These are phyloP conservation scores for Fusarium guadeloupense DNA, from an alignment of 2,329 filamentous ascomycete species.

Conservation along the genomic window DNA sequence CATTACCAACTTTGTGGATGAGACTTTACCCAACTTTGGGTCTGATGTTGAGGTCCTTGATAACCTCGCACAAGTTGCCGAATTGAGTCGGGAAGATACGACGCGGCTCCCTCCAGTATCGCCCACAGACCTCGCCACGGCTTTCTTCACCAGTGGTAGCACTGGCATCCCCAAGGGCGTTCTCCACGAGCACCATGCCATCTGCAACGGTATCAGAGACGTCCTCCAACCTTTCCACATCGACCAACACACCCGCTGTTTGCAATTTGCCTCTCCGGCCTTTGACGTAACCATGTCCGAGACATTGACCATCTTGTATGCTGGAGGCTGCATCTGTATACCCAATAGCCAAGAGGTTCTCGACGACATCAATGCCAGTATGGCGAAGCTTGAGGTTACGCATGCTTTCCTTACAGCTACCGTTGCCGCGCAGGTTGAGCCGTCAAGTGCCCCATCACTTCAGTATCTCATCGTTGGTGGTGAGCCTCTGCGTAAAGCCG, in stretches of 20 bases:
- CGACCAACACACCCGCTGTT: too few relatives aligned
- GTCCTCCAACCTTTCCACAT: not conserved
- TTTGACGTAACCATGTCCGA: constrained; percentile 1
- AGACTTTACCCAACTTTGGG: too few relatives aligned
- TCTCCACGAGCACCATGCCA: constrained; percentile 20
- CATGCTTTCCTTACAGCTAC: constrained; percentile 12
- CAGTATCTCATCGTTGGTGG: not conserved
- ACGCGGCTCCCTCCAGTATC: not conserved
- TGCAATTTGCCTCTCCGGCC: constrained; percentile 13
- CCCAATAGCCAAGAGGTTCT: not conserved
- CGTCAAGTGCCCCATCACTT: too few relatives aligned
- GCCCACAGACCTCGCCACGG: too few relatives aligned
- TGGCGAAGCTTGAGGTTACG: not conserved
- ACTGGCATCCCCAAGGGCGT: constrained; percentile 33
- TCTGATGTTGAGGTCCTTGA: too few relatives aligned
- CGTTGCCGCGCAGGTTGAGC: too few relatives aligned
- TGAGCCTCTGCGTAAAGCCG: too few relatives aligned
- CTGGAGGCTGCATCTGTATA: constrained; percentile 1
- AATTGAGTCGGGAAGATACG: too few relatives aligned
- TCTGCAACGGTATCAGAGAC: not conserved
- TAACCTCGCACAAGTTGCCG: too few relatives aligned
- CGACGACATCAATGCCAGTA: not conserved
- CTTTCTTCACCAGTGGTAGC: constrained; percentile 33
- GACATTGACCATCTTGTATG: not conserved
- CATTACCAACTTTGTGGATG: too few relatives aligned